phyloP scores from a whole-genome alignment of 176 grass and related monocot genomes.

The Dendrocalamus sinicus region DNA sequence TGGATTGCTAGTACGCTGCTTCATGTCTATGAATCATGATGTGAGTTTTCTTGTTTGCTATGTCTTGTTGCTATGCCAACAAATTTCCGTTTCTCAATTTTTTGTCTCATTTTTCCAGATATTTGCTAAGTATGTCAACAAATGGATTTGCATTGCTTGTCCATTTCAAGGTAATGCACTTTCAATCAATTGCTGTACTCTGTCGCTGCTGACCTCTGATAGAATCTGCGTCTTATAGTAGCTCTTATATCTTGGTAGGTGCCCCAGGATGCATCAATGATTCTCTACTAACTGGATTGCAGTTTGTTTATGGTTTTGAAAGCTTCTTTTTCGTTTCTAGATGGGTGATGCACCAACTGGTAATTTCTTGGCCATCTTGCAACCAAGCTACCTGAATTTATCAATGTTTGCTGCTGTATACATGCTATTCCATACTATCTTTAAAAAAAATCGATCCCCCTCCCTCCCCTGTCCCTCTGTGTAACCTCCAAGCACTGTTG shows the following conservation, averaged over 20 bases:
- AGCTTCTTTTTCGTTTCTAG: conserved; percentile 98
- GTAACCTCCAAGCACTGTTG: not conserved
- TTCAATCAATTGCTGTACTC: not conserved
- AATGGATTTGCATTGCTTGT: conserved; percentile 97
- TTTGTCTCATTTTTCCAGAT: conserved; percentile 46
- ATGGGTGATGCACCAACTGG: conserved; percentile 98
- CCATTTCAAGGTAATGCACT: conserved; percentile 90
- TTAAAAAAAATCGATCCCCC: not conserved
- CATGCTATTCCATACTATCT: not conserved
- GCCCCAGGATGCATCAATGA: conserved; percentile 96
- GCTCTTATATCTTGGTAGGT: conserved; percentile 59
- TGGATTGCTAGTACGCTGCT: conserved; percentile 85
- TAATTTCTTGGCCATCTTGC: conserved; percentile 52
- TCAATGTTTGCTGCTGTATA: conserved; percentile 12
- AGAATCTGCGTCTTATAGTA: conserved; percentile 15
- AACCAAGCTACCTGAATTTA: conserved; percentile 2
- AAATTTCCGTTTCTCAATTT: conserved; percentile 9
- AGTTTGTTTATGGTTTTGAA: conserved; percentile 96
- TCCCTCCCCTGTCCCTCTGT: not conserved
- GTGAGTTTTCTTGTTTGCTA: conserved; percentile 59
- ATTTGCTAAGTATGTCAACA: conserved; percentile 85
- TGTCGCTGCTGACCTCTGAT: not conserved
- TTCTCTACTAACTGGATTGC: conserved; percentile 90
- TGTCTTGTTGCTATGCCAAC: conserved; percentile 9
- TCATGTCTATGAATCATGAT: conserved; percentile 86